Percentiles rank a stretch among this genome's conserved stretches.
phyloP scores from a whole-genome alignment of 2,329 filamentous ascomycete genomes.

The Neofusicoccum sp. region DNA sequence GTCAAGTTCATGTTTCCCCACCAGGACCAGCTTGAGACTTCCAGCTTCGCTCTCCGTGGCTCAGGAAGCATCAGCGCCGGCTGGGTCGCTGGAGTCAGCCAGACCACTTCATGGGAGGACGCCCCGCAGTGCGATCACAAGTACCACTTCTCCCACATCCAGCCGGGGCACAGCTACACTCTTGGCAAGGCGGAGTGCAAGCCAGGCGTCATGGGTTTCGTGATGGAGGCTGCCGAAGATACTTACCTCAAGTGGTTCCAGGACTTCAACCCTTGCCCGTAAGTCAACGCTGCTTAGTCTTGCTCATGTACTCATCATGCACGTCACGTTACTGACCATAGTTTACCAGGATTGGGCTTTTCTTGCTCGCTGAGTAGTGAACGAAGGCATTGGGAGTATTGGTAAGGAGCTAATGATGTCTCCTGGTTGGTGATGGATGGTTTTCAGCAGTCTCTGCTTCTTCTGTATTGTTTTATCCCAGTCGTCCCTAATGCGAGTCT shows the following conservation, averaged over 20 bases:
- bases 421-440: not conserved
- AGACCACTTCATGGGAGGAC: conserved; percentile 19
- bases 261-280: conserved; percentile 17
- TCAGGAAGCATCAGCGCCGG: conserved; percentile 38
- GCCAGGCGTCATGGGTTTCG: conserved; percentile 28
- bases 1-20: conserved; percentile 48
- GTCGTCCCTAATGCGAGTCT: not conserved
- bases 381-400: not conserved
- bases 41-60: conserved; percentile 36
- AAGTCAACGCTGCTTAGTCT: not conserved
- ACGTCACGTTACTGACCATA: not conserved
- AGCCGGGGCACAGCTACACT: conserved; percentile 25
- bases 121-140: not conserved
- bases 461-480: not conserved
- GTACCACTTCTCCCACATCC: conserved; percentile 22
- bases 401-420: not conserved
- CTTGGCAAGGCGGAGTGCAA: conserved; percentile 27
- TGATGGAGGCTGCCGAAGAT: conserved; percentile 19
- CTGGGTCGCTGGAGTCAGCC: conserved; percentile 23
- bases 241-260: conserved; percentile 14
- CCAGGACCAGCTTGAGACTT: conserved; percentile 34
- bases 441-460: not conserved
- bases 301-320: not conserved
- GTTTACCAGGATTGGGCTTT: conserved; percentile 1
- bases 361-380: not conserved